Percentiles rank a stretch among this genome's conserved stretches.
Conservation (phyloP, 352 stramenopile genomes). For the Phytophthora ohioensis region DNA sequence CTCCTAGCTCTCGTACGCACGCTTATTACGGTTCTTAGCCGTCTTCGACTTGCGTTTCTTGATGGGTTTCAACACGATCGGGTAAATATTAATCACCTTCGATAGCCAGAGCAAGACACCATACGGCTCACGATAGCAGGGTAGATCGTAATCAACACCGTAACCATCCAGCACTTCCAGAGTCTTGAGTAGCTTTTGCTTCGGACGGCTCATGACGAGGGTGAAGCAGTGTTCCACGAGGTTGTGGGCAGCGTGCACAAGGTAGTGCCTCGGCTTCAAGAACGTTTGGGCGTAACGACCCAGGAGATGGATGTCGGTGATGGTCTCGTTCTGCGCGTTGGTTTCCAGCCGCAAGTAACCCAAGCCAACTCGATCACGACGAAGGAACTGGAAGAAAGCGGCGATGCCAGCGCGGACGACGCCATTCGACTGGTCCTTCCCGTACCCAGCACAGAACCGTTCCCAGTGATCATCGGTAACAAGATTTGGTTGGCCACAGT, state of each 20-base stretch:
- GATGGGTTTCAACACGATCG: too few relatives aligned
- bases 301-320: neutral
- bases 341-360: neutral
- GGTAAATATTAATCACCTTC: too few relatives aligned
- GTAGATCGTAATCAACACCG: neutral
- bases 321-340: neutral
- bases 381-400: neutral
- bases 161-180: neutral
- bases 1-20: too few relatives aligned
- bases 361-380: neutral
- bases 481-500: neutral
- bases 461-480: neutral
- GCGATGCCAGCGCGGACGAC: neutral
- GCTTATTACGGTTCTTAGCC: too few relatives aligned
- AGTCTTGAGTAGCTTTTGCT: neutral
- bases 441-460: neutral
- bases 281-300: neutral
- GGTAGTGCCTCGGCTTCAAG: neutral
- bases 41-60: too few relatives aligned
- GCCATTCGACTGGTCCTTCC: neutral
- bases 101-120: too few relatives aligned
- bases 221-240: slow-evolving; percentile 3
- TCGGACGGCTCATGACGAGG: neutral
- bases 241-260: neutral
- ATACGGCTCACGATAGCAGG: neutral